Evolutionary conservation across 495 filamentous ascomycete genomes (phyloP), one percentile per base, ranked within the genome.

Genomic region (Annulohypoxylon bovei): DNA sequence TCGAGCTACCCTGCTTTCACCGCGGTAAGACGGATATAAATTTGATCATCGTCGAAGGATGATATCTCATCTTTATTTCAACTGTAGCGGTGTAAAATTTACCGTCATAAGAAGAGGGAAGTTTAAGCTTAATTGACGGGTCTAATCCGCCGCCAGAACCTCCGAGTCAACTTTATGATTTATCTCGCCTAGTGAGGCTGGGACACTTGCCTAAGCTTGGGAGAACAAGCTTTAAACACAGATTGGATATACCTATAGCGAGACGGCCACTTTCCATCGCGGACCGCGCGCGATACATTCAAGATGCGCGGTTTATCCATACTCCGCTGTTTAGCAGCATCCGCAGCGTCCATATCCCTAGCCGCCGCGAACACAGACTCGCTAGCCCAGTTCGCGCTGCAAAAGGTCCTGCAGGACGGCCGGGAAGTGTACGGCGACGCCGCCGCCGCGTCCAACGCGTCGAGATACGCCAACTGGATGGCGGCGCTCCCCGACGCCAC

Each of bases 341-440:
- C 28, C 28, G 28, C 28, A 3, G 39, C 39, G 33, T 5, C 33
- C n/a, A n/a, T n/a, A n/a, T 27, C 46, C 28, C 1, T 53, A 11
- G 56, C n/a, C 35, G 56, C 35, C 14, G 46, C 59, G 1, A 40
- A 44, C 79, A 6, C 46, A 9, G 14, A 23, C 46, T 23, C 50
- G n/a, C 73, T 85, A 54, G 81, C 83, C 56, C 83, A 81, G 20
- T 78, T 85, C 79, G 86, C 86, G 70, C 81, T 87, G 1, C 81
- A 83, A n/a, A 82, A 81, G 1, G 81, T 84, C 3, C 82, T 87
- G 4, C 79, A 79, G 54, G 85, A 83, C 6, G 67, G 83, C 60
- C 78, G 75, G 2, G 81, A 86, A 66, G 80, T 85, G 37, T 86
- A 86, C 57, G 82, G 84, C 61, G 83, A 83, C 42, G 81, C 81